Evolutionary conservation across 805 yeast species (phyloP).

Genomic region (Yarrowia bubula): DNA sequence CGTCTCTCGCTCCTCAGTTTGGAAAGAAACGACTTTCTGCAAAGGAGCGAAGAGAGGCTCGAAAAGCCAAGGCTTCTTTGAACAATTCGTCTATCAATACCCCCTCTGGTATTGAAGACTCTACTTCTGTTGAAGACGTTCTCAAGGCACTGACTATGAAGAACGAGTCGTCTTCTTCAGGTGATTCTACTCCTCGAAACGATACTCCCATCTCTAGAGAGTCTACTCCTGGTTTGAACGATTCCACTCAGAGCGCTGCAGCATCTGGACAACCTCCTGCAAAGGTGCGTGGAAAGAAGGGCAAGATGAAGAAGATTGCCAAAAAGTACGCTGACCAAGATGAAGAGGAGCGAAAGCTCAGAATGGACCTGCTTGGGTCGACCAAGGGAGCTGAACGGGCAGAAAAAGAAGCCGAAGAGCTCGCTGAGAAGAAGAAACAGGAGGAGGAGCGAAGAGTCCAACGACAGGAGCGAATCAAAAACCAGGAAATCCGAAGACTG

Average conservation of each 20-base stretch:
- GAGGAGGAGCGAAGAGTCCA: slow-evolving; percentile 39
- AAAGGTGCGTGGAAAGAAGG: slow-evolving; percentile 77
- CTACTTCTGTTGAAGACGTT: slow-evolving; percentile 32
- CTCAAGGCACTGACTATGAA: slow-evolving; percentile 35
- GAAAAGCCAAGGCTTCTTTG: slow-evolving; percentile 26
- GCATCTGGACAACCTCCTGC: background rate
- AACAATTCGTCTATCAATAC: slow-evolving; percentile 14
- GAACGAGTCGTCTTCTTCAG: background rate
- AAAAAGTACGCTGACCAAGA: slow-evolving; percentile 88
- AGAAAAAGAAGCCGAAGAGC: slow-evolving; percentile 40
- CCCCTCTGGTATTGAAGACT: slow-evolving; percentile 25
- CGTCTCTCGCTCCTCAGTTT: slow-evolving; percentile 26
- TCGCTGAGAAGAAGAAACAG: slow-evolving; percentile 41
- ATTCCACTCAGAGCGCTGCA: background rate
- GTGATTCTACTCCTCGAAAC: background rate
- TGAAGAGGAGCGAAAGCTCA: slow-evolving; percentile 72
- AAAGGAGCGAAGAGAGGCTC: slow-evolving; percentile 30
- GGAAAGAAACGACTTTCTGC: slow-evolving; percentile 29
- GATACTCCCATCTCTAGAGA: background rate
- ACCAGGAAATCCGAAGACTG: slow-evolving; percentile 47
- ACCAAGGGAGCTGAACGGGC: slow-evolving; percentile 54
- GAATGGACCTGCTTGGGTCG: slow-evolving; percentile 84
- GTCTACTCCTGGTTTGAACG: background rate
- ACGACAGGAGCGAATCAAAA: slow-evolving; percentile 44
- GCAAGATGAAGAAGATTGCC: slow-evolving; percentile 77